Percentiles rank a stretch among this genome's conserved stretches.
These are phyloP conservation scores for Coemansia sp. DNA, from an alignment of 192 early-diverging fungal genomes.

Conservation along the genomic window DNA sequence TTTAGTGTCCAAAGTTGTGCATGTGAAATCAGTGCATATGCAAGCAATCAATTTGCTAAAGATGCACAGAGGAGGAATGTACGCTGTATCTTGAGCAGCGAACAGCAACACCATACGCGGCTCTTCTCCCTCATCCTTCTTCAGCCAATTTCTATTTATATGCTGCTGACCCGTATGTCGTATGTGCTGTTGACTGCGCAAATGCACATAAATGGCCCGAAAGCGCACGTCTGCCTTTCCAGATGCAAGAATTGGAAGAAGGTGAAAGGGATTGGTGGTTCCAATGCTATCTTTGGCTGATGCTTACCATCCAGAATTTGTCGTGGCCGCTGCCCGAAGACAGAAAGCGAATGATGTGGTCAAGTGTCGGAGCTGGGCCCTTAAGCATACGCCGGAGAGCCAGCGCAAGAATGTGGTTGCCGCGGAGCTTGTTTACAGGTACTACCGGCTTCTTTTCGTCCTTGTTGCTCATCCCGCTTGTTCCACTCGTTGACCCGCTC, in stretches of 20 bases:
- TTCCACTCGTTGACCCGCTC: background rate
- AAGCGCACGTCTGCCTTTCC: background rate
- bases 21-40: constrained; percentile 11
- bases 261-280: no score
- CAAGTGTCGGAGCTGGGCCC: constrained; percentile 61
- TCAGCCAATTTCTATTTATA: no score
- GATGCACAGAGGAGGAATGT: background rate
- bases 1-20: background rate
- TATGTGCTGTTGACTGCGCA: no score
- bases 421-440: constrained; percentile 16
- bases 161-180: no score
- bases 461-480: background rate
- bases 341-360: constrained; percentile 59
- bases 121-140: no score
- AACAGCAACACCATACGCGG: no score
- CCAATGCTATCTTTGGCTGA: no score
- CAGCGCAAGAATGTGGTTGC: constrained; percentile 40
- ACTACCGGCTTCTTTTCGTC: background rate
- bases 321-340: constrained; percentile 62
- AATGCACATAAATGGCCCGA: no score
- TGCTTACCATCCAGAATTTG: constrained; percentile 65
- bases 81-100: no score
- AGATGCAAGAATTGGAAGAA: background rate
- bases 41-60: constrained; percentile 2
- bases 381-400: constrained; percentile 49